These are phyloP conservation scores for Arctostaphylos glauca DNA, from an alignment of 148 eudicot species.

Conservation along the genomic window DNA sequence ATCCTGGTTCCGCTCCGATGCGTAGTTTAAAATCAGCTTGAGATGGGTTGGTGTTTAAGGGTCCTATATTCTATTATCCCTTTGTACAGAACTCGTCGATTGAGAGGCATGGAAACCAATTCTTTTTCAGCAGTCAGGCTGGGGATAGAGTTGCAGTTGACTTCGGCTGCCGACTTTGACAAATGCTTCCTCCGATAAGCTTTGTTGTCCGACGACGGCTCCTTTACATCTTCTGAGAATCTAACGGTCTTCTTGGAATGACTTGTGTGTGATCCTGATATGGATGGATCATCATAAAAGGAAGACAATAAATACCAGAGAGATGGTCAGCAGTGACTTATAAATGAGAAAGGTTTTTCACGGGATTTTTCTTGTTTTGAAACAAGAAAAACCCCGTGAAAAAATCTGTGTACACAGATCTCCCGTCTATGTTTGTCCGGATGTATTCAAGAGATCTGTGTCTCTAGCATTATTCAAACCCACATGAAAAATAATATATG, in stretches of 20 bases:
- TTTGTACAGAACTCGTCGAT: constrained; percentile 58
- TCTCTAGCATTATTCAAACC: no score
- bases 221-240: constrained; percentile 25
- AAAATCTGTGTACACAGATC: background rate
- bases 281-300: background rate
- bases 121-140: constrained; percentile 21
- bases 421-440: no score
- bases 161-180: background rate
- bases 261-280: constrained; percentile 29
- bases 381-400: background rate
- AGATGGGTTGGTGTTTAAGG: no score
- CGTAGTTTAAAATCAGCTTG: no score
- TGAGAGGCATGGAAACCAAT: constrained; percentile 49
- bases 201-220: constrained; percentile 8
- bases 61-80: constrained; percentile 40
- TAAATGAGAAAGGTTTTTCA: background rate
- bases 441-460: no score
- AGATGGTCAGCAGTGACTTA: background rate
- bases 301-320: background rate
- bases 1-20: no score
- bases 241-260: constrained; percentile 50
- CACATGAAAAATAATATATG: no score
- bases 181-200: background rate
- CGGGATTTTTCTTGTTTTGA: no score
- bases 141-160: background rate